phyloP scores from a whole-genome alignment of 2,329 filamentous ascomycete genomes.

The Trichoderma semiorbis region DNA sequence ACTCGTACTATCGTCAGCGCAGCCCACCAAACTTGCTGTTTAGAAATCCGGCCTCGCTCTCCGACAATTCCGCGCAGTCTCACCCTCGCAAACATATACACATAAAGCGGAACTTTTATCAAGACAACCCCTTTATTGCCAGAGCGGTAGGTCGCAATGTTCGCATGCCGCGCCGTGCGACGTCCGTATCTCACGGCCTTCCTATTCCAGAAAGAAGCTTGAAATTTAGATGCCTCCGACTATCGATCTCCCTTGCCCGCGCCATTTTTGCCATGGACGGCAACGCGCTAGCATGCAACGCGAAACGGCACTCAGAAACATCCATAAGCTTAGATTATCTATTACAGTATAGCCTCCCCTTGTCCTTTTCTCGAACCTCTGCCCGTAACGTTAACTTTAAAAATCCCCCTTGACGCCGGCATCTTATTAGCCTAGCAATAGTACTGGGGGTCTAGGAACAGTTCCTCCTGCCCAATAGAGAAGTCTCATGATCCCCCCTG shows the following conservation, averaged over 20 bases:
- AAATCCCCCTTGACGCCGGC: not conserved
- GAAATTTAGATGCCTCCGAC: not conserved
- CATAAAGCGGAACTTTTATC: not conserved
- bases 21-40: not conserved
- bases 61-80: not conserved
- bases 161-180: not conserved
- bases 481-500: not conserved
- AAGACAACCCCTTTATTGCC: not conserved
- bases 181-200: not conserved
- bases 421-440: not conserved
- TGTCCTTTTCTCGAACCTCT: not conserved
- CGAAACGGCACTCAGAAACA: not conserved
- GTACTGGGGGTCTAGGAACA: not conserved
- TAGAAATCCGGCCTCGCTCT: not conserved
- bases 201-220: slow-evolving; percentile 12
- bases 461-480: not conserved
- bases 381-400: slow-evolving; percentile 13
- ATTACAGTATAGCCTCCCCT: not conserved
- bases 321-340: not conserved
- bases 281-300: not conserved
- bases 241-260: not conserved
- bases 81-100: not conserved
- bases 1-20: not conserved
- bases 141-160: not conserved
- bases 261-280: not conserved